A percentile compares a stretch with the other conserved stretches of the same genome.
Conservation (phyloP, 192 early-diverging fungal genomes). For the Paraglomus brasilianum region DNA sequence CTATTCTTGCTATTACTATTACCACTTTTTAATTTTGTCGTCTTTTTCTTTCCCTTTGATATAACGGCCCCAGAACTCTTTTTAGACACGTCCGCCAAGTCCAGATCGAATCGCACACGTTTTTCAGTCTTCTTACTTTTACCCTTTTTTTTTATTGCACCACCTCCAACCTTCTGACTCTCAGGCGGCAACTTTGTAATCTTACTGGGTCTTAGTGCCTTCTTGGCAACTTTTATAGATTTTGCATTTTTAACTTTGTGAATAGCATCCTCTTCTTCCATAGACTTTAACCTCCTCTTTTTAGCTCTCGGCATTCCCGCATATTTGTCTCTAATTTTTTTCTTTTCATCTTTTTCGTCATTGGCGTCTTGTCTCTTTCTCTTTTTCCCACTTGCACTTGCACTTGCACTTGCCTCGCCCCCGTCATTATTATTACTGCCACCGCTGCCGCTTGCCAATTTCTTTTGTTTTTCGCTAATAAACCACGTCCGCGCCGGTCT, state of each 20-base stretch:
- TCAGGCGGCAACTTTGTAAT: constrained; percentile 34
- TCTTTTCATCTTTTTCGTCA: constrained; percentile 34
- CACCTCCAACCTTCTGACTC: neutral
- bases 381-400: constrained; percentile 1
- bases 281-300: constrained; percentile 44
- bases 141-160: too few species aligned
- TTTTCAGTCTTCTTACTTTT: constrained; percentile 43
- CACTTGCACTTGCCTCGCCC: constrained; percentile 14
- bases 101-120: constrained; percentile 43
- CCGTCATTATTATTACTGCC: constrained; percentile 35
- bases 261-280: constrained; percentile 46
- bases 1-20: constrained; percentile 12
- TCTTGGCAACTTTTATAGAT: constrained; percentile 52
- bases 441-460: constrained; percentile 55
- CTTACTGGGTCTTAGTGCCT: constrained; percentile 41
- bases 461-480: constrained; percentile 77
- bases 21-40: constrained; percentile 27
- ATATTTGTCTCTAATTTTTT: constrained; percentile 47
- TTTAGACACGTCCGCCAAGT: constrained; percentile 45
- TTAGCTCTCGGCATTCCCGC: constrained; percentile 51
- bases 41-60: constrained; percentile 38
- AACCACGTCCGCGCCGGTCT: constrained; percentile 96
- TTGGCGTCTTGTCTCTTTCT: constrained; percentile 35
- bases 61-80: constrained; percentile 37
- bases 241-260: constrained; percentile 40